Percentiles rank a stretch among this genome's conserved stretches.
Conservation (phyloP, 306 rosid species). For the Sophora flavescens region DNA sequence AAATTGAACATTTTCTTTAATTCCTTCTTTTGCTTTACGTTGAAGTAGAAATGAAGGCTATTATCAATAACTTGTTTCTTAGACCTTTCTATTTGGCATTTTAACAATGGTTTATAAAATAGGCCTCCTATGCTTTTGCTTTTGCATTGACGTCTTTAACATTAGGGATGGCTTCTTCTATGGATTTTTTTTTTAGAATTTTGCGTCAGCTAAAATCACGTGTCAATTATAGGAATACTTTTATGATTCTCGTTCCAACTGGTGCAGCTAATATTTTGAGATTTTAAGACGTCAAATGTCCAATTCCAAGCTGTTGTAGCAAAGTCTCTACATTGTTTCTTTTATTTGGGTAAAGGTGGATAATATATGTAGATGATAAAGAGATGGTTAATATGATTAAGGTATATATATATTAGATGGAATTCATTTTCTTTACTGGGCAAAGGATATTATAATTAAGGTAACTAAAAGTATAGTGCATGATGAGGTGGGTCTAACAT, state of each 20-base stretch:
- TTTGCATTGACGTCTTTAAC: constrained; percentile 24
- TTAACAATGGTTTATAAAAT: constrained; percentile 15
- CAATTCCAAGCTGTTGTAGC: too few species aligned
- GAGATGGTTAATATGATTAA: too few species aligned
- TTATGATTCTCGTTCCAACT: constrained; percentile 49
- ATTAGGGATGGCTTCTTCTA: constrained; percentile 10
- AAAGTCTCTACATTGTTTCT: too few species aligned
- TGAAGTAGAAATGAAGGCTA: constrained; percentile 7
- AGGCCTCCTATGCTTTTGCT: constrained; percentile 12
- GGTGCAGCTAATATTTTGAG: constrained; percentile 95
- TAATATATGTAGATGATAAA: too few species aligned
- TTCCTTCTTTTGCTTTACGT: background rate
- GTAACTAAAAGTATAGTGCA: too few species aligned
- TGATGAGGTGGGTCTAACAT: too few species aligned
- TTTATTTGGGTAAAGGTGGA: too few species aligned
- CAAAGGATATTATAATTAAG: too few species aligned
- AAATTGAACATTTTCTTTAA: background rate
- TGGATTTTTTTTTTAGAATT: constrained; percentile 36
- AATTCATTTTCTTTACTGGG: too few species aligned
- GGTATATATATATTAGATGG: too few species aligned
- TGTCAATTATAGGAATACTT: background rate
- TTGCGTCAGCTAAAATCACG: constrained; percentile 14
- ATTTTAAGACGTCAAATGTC: constrained; percentile 89
- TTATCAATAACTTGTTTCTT: constrained; percentile 11
- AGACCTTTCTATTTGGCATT: constrained; percentile 23